Conservation (phyloP, 2,329 filamentous ascomycete species). For the Aspergillus sp. region DNA sequence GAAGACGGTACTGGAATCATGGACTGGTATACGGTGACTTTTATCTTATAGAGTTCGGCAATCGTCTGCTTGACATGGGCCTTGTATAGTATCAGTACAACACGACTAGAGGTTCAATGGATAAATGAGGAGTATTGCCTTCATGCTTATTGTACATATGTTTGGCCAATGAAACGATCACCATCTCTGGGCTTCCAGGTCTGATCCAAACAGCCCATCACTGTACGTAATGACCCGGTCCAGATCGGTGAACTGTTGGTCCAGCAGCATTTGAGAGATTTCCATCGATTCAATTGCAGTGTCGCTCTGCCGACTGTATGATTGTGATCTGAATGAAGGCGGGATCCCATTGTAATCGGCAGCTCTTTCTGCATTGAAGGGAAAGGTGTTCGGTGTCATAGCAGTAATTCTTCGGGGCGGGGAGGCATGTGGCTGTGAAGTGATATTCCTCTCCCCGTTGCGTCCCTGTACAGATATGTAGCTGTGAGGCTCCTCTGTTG, state of each 20-base stretch:
- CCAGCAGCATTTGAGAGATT: constrained; percentile 22
- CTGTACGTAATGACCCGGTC: constrained; percentile 27
- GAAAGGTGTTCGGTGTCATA: background rate
- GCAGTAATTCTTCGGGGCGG: background rate
- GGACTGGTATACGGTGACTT: constrained; percentile 45
- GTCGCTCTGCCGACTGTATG: background rate
- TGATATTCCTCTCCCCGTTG: too few relatives aligned
- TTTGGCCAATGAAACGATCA: background rate
- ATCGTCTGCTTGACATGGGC: constrained; percentile 33
- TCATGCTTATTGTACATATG: too few relatives aligned
- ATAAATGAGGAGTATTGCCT: too few relatives aligned
- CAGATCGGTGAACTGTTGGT: constrained; percentile 25
- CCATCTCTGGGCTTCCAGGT: constrained; percentile 9
- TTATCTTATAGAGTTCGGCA: constrained; percentile 41
- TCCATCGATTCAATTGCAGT: constrained; percentile 18
- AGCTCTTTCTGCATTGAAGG: background rate
- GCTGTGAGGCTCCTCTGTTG: too few relatives aligned
- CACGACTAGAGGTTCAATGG: background rate
- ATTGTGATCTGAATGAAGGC: background rate
- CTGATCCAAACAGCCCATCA: constrained; percentile 12
- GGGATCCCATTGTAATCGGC: background rate
- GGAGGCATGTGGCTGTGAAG: background rate
- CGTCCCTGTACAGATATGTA: too few relatives aligned
- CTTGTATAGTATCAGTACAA: constrained; percentile 7
- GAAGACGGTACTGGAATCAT: constrained; percentile 36